Conservation (phyloP, 2,329 filamentous ascomycete species). For the Cytospora leucostoma region DNA sequence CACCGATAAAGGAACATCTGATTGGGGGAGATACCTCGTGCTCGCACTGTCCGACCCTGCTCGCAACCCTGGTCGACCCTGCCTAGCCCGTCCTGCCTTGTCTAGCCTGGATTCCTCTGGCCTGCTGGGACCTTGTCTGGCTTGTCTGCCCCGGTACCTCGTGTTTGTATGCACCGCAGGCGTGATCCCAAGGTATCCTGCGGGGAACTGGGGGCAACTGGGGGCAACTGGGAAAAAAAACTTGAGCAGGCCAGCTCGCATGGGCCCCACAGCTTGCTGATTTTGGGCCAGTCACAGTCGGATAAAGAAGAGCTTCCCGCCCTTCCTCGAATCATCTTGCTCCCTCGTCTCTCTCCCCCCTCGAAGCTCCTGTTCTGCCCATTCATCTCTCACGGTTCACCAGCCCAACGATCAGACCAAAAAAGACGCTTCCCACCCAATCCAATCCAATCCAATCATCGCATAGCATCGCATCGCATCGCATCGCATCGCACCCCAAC, state of each 20-base stretch:
- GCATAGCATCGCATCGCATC: too few relatives aligned
- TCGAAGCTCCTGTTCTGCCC: conserved; percentile 9
- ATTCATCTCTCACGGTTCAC: conserved; percentile 3
- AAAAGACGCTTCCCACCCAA: not conserved
- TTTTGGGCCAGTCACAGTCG: conserved; percentile 25
- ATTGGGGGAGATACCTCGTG: not conserved
- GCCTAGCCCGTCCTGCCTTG: not conserved
- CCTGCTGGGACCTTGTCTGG: too few relatives aligned
- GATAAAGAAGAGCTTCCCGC: conserved; percentile 27
- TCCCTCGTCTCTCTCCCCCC: conserved; percentile 2
- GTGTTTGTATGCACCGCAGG: not conserved
- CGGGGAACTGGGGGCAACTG: conserved; percentile 2
- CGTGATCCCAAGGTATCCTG: not conserved
- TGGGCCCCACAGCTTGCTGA: conserved; percentile 20
- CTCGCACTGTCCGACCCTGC: not conserved
- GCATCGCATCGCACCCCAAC: too few relatives aligned
- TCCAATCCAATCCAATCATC: not conserved
- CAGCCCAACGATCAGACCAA: not conserved
- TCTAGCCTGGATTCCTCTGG: not conserved
- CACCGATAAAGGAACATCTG: not conserved
- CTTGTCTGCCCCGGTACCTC: too few relatives aligned
- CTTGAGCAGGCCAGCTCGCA: conserved; percentile 11
- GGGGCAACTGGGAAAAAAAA: not conserved
- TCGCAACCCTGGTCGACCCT: too few relatives aligned
- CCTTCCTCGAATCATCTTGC: conserved; percentile 28